Evolutionary conservation across 139 green algal genomes (phyloP).

Genomic region (Picochlorum sp.): DNA sequence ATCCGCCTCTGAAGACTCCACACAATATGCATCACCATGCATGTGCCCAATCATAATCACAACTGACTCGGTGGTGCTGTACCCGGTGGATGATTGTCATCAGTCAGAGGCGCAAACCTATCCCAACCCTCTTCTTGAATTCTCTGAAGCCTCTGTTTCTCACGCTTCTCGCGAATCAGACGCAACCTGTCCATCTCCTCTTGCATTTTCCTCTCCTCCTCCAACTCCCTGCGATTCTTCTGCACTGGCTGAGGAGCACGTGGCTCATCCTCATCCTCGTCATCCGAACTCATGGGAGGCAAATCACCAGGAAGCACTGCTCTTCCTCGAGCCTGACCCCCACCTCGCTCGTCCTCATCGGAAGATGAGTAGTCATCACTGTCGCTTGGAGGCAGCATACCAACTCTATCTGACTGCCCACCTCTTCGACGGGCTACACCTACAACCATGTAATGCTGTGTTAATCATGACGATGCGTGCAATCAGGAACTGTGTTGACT

Average conservation of each 20-base stretch:
- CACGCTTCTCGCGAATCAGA: conserved; percentile 64
- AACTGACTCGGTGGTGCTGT: neutral
- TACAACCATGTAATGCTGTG: neutral
- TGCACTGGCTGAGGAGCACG: conserved; percentile 1
- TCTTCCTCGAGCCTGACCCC: conserved; percentile 26
- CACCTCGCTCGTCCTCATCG: conserved; percentile 7
- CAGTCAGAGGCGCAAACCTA: conserved; percentile 52
- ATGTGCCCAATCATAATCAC: no score
- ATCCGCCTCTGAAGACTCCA: no score
- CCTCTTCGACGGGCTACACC: conserved; percentile 7
- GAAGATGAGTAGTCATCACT: conserved; percentile 32
- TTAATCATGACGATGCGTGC: neutral
- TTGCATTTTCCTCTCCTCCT: conserved; percentile 46
- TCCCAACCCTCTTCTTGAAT: conserved; percentile 71
- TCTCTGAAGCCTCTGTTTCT: conserved; percentile 59
- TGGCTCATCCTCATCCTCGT: conserved; percentile 11
- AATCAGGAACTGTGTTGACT: no score
- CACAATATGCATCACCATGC: no score
- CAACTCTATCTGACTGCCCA: conserved; percentile 47
- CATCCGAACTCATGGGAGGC: conserved; percentile 35
- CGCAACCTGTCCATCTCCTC: conserved; percentile 66
- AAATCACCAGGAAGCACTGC: conserved; percentile 54
- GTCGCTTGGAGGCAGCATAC: conserved; percentile 65
- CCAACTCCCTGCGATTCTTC: conserved; percentile 13
- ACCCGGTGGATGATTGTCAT: conserved; percentile 41